Conservation (phyloP, 139 green algal genomes). For the Diplosphaera chodatii region DNA sequence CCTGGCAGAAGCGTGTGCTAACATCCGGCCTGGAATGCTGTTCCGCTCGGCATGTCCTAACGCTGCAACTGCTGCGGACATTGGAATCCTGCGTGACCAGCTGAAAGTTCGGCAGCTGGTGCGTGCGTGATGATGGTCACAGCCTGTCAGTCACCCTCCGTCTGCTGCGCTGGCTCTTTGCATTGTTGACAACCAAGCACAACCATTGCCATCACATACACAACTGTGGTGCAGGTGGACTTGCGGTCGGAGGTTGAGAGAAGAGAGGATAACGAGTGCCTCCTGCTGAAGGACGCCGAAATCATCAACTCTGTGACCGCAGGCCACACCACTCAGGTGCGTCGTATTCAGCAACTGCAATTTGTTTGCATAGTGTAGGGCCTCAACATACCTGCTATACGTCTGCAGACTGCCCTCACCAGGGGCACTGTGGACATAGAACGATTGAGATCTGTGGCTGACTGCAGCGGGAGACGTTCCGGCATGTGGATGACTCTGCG, state of each 20-base stretch:
- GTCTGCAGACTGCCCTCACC: too few relatives aligned
- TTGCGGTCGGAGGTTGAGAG: slow-evolving; percentile 11
- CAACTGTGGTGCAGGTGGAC: slow-evolving; percentile 15
- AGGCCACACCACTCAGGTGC: neutral
- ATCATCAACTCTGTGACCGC: neutral
- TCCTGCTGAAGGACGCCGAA: slow-evolving; percentile 5
- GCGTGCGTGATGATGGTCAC: neutral
- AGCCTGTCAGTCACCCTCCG: neutral
- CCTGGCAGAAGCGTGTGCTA: slow-evolving; percentile 9
- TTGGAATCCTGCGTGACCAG: slow-evolving; percentile 1
- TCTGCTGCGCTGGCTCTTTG: too few relatives aligned
- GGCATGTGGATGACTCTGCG: too few relatives aligned
- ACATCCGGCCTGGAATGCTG: slow-evolving; percentile 9
- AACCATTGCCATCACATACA: too few relatives aligned
- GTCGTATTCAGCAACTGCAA: too few relatives aligned
- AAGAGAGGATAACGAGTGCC: neutral
- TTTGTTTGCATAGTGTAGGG: too few relatives aligned
- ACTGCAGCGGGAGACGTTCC: neutral
- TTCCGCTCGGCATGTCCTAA: slow-evolving; percentile 15
- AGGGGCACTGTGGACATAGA: too few relatives aligned
- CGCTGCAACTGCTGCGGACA: slow-evolving; percentile 1
- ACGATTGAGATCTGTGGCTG: neutral
- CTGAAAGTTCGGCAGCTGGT: slow-evolving; percentile 14
- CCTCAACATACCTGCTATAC: too few relatives aligned
- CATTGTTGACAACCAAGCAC: too few relatives aligned